Evolutionary conservation across 495 filamentous ascomycete species (phyloP), one percentile per base, ranked within the genome.

Genomic region (Lophium mytilinum): DNA sequence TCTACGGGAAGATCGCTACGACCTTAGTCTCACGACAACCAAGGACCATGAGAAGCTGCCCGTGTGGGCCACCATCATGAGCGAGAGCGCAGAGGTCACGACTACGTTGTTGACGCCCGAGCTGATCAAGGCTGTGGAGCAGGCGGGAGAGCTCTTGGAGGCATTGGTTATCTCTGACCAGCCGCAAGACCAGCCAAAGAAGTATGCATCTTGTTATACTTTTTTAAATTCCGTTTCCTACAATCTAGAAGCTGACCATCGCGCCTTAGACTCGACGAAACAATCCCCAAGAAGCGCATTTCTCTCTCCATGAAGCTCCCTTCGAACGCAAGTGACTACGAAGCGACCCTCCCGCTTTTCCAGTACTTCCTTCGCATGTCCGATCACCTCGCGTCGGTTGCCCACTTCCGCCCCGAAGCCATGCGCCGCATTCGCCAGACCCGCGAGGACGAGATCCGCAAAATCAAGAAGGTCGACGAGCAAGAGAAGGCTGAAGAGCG

Each of bases 401-500:
- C 83, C 4, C 92, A 87, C 71, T 96, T 92, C 83, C 87, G 94
- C 10, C 80, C 86, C 53, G 91, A 96, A 75, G 90, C 95, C 15
- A 74, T 85, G 66, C 87, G 89, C 66, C 93, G 92, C 75, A 76
- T 97, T 61, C 82, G 82, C 64, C 73, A 77, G 46, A 82, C 83
- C 40, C 88, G 93, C 55, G 94, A 97, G 39, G 88, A 90, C 50
- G 83, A 87, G 68, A 80, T 87, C 64, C 82, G 80, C 69, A 86
- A 87, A 75, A 81, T 98, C 58, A 80, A 85, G 64, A 87, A 86
- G 65, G 76, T 79, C 1, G 87, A 86, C 50, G 91, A 97, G 63
- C 89, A 90, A n/a, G 89, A 94, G 72, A 91, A 92, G 77, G 86
- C 88, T 47, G 93, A 96, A 75, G 94, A 97, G 79, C 76, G 90